These are phyloP conservation scores for Strigomonas galati DNA, from an alignment of 208 protist genomes.

Conservation along the genomic window DNA sequence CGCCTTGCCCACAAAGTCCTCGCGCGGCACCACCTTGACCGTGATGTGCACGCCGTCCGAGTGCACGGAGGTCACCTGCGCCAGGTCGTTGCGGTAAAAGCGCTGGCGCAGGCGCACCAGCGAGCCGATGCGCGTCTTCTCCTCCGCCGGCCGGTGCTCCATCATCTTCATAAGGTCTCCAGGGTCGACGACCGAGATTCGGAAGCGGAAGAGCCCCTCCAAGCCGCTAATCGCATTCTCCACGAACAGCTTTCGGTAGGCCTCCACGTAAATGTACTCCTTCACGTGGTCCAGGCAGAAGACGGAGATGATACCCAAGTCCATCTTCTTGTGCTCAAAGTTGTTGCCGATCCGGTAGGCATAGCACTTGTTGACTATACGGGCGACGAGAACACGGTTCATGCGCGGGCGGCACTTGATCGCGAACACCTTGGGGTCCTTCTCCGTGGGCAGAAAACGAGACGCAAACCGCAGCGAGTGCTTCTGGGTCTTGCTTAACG, in stretches of 20 bases:
- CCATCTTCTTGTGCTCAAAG: constrained; percentile 69
- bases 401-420: constrained; percentile 85
- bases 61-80: constrained; percentile 68
- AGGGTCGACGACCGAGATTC: constrained; percentile 83
- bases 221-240: constrained; percentile 86
- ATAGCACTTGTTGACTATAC: constrained; percentile 92
- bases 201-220: constrained; percentile 79
- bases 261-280: constrained; percentile 92
- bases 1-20: constrained; percentile 82
- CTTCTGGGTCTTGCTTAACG: constrained; percentile 5
- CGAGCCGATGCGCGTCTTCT: constrained; percentile 66
- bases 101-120: constrained; percentile 84
- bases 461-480: constrained; percentile 42
- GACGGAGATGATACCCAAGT: constrained; percentile 91
- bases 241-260: constrained; percentile 86
- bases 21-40: constrained; percentile 77
- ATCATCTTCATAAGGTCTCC: constrained; percentile 89
- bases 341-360: constrained; percentile 77
- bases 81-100: constrained; percentile 82
- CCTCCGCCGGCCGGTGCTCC: constrained; percentile 63
- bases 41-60: constrained; percentile 57
- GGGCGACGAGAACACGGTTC: constrained; percentile 78
- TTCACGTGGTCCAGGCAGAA: constrained; percentile 89
- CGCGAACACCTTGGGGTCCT: constrained; percentile 89
- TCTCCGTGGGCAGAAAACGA: constrained; percentile 65